phyloP scores from a whole-genome alignment of 179 eudicot genomes.

The Monotropa hypopitys region DNA sequence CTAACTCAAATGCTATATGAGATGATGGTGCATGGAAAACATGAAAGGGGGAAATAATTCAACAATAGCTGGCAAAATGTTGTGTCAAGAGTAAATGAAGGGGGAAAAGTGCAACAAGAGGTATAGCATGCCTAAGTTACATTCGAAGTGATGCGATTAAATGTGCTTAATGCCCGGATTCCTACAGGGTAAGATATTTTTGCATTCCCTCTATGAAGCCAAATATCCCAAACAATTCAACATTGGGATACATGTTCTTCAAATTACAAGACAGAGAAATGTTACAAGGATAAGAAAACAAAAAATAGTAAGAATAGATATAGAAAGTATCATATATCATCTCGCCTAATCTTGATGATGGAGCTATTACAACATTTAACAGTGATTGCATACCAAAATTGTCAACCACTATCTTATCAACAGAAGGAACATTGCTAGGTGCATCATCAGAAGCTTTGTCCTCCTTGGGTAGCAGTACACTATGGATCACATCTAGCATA shows the following conservation, averaged over 20 bases:
- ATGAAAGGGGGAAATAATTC: not conserved
- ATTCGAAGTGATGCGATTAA: not conserved
- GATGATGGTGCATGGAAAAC: not conserved
- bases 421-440: conserved; percentile 1
- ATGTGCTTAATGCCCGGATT: not conserved
- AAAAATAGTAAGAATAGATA: not conserved
- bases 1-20: too few species aligned
- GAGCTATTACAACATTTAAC: not conserved
- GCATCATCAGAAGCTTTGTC: conserved; percentile 4
- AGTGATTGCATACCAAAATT: conserved; percentile 2
- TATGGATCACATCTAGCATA: not conserved
- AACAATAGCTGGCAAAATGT: not conserved
- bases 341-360: not conserved
- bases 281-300: not conserved
- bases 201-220: not conserved
- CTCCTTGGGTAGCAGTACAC: not conserved
- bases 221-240: not conserved
- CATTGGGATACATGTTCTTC: not conserved
- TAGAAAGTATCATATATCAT: not conserved
- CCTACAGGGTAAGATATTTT: not conserved
- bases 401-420: not conserved
- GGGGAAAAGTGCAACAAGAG: not conserved
- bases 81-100: not conserved
- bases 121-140: not conserved
- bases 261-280: not conserved